Evolutionary conservation across 352 stramenopile genomes (phyloP).

Genomic region (Phytophthora pini): DNA sequence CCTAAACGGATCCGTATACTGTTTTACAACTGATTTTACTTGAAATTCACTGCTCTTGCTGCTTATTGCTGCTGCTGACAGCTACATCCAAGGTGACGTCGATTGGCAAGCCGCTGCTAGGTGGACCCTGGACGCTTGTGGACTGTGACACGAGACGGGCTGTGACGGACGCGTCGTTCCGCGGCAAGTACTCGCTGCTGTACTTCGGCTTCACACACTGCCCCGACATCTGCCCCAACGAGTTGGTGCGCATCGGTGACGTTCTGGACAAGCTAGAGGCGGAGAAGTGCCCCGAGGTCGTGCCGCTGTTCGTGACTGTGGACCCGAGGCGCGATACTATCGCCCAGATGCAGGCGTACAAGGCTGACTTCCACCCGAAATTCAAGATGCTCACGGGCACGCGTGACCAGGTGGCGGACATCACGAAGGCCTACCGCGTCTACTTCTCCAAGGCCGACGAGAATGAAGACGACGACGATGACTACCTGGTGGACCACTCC

Average conservation of each 20-base stretch:
- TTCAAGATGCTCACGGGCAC: slow-evolving; percentile 94
- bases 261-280: slow-evolving; percentile 92
- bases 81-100: slow-evolving; percentile 88
- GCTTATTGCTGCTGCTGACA: slow-evolving; percentile 25
- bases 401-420: slow-evolving; percentile 95
- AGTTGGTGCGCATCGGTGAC: slow-evolving; percentile 98
- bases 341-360: slow-evolving; percentile 96
- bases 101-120: slow-evolving; percentile 92
- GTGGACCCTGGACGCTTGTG: slow-evolving; percentile 94
- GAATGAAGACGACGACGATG: slow-evolving; percentile 95
- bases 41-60: not conserved
- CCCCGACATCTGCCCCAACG: slow-evolving; percentile 99
- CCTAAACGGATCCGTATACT: not conserved
- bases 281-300: slow-evolving; percentile 67
- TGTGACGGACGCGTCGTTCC: slow-evolving; percentile 92
- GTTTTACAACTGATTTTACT: not conserved
- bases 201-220: slow-evolving; percentile 99
- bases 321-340: slow-evolving; percentile 98
- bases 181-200: slow-evolving; percentile 96
- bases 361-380: slow-evolving; percentile 89
- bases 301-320: slow-evolving; percentile 98
- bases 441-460: slow-evolving; percentile 98
- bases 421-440: slow-evolving; percentile 98
- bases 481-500: slow-evolving; percentile 99
- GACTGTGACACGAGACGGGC: slow-evolving; percentile 86